phyloP scores from a whole-genome alignment of 306 rosid genomes.

The Prunus persica region DNA sequence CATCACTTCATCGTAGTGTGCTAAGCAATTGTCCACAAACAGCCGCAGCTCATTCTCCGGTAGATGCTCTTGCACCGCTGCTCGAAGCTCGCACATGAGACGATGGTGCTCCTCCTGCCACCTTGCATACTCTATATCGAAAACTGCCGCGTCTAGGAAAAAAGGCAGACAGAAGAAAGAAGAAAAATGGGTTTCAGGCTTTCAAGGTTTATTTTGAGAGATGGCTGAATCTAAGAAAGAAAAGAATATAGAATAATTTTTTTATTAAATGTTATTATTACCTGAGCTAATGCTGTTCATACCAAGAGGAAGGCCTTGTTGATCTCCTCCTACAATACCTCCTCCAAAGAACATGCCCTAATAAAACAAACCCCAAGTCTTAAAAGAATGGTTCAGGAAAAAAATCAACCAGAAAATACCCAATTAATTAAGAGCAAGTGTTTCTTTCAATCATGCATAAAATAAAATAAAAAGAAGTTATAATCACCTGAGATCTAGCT shows the following conservation, averaged over 20 bases:
- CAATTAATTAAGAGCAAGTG: not conserved
- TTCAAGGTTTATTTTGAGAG: not conserved
- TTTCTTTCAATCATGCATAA: no score
- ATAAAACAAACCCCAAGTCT: not conserved
- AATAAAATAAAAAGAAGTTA: not conserved
- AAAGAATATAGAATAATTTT: not conserved
- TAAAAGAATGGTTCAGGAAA: not conserved
- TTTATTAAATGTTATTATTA: not conserved
- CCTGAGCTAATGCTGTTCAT: constrained; percentile 70
- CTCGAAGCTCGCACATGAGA: constrained; percentile 73
- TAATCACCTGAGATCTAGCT: constrained; percentile 70
- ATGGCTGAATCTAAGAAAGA: not conserved
- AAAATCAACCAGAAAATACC: not conserved
- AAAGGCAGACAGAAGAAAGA: not conserved
- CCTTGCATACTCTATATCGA: constrained; percentile 76
- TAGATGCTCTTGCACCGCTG: constrained; percentile 78
- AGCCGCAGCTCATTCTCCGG: constrained; percentile 75
- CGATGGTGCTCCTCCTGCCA: constrained; percentile 92
- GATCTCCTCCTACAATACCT: constrained; percentile 57
- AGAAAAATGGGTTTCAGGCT: not conserved
- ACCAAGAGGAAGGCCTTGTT: constrained; percentile 62
- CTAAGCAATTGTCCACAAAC: constrained; percentile 65
- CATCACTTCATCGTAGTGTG: constrained; percentile 66
- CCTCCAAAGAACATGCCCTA: constrained; percentile 79
- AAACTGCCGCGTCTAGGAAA: constrained; percentile 59